phyloP scores from a whole-genome alignment of 2,329 filamentous ascomycete genomes.

The Cercospora sp. region DNA sequence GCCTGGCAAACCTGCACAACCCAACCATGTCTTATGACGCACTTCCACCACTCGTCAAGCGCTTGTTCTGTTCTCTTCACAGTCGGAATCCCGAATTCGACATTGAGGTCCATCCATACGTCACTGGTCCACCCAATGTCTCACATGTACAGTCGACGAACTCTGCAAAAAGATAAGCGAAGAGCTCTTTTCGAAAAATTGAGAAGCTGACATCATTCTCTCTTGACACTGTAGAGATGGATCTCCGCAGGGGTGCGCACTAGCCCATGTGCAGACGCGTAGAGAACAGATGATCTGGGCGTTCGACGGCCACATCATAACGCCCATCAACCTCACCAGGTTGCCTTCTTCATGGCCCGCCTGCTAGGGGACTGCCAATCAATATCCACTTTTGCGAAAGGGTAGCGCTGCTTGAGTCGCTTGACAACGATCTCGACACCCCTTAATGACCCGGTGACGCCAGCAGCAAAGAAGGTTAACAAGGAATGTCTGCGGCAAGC shows the following conservation, averaged over 20 bases:
- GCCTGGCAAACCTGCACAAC: background rate
- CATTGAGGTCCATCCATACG: background rate
- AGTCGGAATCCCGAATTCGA: background rate
- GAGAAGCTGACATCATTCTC: background rate
- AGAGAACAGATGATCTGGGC: background rate
- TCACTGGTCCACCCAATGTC: background rate
- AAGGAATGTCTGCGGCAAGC: background rate
- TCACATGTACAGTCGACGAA: background rate
- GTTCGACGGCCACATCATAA: background rate
- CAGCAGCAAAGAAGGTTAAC: background rate
- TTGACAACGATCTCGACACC: background rate
- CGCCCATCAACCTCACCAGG: background rate
- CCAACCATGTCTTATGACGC: background rate
- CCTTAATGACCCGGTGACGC: background rate
- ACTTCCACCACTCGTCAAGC: background rate
- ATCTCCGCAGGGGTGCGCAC: background rate
- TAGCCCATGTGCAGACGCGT: background rate
- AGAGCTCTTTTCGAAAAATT: background rate
- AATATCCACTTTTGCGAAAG: background rate
- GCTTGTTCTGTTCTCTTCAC: background rate
- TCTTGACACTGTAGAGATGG: background rate
- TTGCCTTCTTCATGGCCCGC: background rate
- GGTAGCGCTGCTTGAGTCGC: background rate
- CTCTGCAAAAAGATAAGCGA: background rate
- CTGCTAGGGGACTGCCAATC: background rate